A percentile compares a stretch with the other conserved stretches of the same genome.
phyloP scores from a whole-genome alignment of 805 yeast genomes.

The Candida dajiaensis region DNA sequence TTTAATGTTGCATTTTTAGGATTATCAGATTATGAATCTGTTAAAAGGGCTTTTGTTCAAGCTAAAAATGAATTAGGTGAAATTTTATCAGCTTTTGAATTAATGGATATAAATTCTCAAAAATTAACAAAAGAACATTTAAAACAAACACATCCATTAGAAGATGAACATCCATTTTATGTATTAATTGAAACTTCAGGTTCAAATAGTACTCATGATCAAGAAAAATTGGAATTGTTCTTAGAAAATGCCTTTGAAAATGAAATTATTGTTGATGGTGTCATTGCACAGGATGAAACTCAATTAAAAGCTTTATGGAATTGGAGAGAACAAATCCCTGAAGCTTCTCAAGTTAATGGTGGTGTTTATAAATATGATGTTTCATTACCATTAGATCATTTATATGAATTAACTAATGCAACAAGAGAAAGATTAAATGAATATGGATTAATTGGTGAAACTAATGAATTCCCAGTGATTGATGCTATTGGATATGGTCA shows the following conservation, averaged over 20 bases:
- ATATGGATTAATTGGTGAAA: constrained; percentile 55
- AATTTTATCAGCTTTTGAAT: constrained; percentile 87
- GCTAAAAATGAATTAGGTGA: constrained; percentile 80
- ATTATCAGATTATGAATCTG: constrained; percentile 74
- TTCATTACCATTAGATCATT: constrained; percentile 74
- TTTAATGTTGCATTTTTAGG: constrained; percentile 88
- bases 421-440: constrained; percentile 55
- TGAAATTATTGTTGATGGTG: constrained; percentile 86
- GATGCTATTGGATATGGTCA: constrained; percentile 97
- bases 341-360: constrained; percentile 77
- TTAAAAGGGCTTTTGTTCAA: constrained; percentile 69
- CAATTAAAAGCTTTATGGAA: constrained; percentile 82
- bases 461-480: constrained; percentile 70
- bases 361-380: constrained; percentile 98
- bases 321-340: constrained; percentile 95
- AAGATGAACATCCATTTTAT: constrained; percentile 79
- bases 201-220: constrained; percentile 88
- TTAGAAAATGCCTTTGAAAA: constrained; percentile 80
- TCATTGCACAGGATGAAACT: constrained; percentile 91
- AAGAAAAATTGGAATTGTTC: constrained; percentile 79
- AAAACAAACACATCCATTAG: constrained; percentile 69
- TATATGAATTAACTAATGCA: constrained; percentile 80
- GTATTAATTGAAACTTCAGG: constrained; percentile 95
- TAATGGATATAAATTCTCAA: constrained; percentile 79
- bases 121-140: constrained; percentile 55